phyloP scores from a whole-genome alignment of 129 eudicot genomes.

The Flaveria brownii region DNA sequence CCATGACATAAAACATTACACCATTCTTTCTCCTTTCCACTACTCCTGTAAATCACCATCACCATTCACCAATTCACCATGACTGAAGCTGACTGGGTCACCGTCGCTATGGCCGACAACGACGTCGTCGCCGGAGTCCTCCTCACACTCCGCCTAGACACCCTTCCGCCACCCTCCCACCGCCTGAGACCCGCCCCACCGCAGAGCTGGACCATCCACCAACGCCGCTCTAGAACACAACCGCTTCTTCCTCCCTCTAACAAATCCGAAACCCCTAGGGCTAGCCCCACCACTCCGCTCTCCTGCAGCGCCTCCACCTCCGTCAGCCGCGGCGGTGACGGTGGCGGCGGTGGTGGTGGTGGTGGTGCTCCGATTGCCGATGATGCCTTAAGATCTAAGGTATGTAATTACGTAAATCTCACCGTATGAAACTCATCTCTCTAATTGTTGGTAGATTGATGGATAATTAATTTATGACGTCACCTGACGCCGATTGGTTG shows the following conservation, averaged over 20 bases:
- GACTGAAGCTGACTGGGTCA: conserved; percentile 50
- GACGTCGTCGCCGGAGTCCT: conserved; percentile 53
- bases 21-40: conserved; percentile 26
- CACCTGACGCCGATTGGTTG: neutral
- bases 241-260: conserved; percentile 16
- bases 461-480: neutral
- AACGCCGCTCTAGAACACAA: conserved; percentile 56
- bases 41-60: neutral
- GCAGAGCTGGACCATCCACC: conserved; percentile 61
- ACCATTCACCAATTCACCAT: conserved; percentile 1
- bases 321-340: conserved; percentile 41
- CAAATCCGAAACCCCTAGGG: conserved; percentile 34
- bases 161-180: conserved; percentile 24
- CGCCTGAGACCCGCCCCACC: conserved; percentile 30
- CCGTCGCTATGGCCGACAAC: conserved; percentile 38
- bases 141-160: conserved; percentile 34
- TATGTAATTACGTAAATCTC: conserved; percentile 19
- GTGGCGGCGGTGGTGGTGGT: too few species aligned
- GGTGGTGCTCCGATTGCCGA: conserved; percentile 22
- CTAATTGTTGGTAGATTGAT: neutral
- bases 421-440: neutral
- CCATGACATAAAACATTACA: conserved; percentile 23
- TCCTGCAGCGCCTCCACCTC: conserved; percentile 74
- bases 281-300: conserved; percentile 72
- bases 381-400: conserved; percentile 62